Evolutionary conservation across 441 rosid species (phyloP).

Genomic region (California macrophylla): DNA sequence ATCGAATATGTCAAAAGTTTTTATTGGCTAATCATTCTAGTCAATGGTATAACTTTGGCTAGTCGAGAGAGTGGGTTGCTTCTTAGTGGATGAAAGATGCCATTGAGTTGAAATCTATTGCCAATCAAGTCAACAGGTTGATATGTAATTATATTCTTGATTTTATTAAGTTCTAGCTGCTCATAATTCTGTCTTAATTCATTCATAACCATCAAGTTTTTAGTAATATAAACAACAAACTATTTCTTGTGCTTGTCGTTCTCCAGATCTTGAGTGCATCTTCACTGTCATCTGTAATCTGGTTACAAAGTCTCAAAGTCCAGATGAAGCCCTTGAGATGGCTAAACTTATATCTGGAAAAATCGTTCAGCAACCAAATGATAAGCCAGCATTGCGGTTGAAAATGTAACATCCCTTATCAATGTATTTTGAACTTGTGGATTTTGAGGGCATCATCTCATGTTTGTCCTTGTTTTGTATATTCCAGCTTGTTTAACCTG

Average conservation of each 20-base stretch:
- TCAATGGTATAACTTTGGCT: neutral
- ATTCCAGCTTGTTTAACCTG: slow-evolving; percentile 83
- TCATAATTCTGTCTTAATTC: neutral
- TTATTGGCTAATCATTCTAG: neutral
- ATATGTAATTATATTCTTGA: neutral
- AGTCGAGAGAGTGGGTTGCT: neutral
- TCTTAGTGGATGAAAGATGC: neutral
- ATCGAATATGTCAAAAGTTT: neutral
- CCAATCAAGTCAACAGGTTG: neutral
- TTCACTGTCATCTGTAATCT: slow-evolving; percentile 90
- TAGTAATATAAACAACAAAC: neutral
- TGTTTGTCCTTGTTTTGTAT: slow-evolving; percentile 13
- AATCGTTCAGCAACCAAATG: slow-evolving; percentile 70
- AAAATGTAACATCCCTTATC: slow-evolving; percentile 53
- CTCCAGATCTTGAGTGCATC: slow-evolving; percentile 82
- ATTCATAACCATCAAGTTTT: neutral
- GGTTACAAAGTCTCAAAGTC: slow-evolving; percentile 47
- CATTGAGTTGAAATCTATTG: neutral
- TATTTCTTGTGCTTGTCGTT: neutral
- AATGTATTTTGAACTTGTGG: neutral
- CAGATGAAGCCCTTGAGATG: slow-evolving; percentile 62
- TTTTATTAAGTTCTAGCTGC: neutral
- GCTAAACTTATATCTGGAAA: slow-evolving; percentile 61
- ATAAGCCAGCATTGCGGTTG: slow-evolving; percentile 78
- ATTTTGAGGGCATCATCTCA: slow-evolving; percentile 16